These are phyloP conservation scores for Hortiboletus rubellus DNA, from an alignment of 1,284 basidiomycete genomes.

Conservation along the genomic window DNA sequence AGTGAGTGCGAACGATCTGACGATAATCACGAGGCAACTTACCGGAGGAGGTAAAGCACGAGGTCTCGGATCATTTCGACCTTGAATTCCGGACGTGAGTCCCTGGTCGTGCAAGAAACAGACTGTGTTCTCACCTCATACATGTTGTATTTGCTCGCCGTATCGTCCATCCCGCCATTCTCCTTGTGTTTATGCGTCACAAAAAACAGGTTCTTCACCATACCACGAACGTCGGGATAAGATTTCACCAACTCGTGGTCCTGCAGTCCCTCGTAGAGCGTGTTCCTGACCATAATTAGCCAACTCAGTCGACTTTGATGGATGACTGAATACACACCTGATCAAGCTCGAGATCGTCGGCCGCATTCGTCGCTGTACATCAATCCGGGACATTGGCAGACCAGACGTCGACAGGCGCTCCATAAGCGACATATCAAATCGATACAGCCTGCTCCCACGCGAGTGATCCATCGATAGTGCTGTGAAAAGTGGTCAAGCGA, in stretches of 20 bases:
- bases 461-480: constrained; percentile 56
- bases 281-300: constrained; percentile 41
- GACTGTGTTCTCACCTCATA: constrained; percentile 55
- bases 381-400: constrained; percentile 56
- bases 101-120: not conserved
- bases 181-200: constrained; percentile 56
- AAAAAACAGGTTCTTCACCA: constrained; percentile 61
- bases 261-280: constrained; percentile 56
- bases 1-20: not conserved
- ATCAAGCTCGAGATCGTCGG: constrained; percentile 54
- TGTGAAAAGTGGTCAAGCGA: constrained; percentile 22
- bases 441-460: constrained; percentile 47
- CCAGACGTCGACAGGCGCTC: constrained; percentile 54
- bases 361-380: constrained; percentile 63
- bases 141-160: constrained; percentile 60
- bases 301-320: not conserved
- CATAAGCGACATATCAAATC: constrained; percentile 66
- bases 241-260: constrained; percentile 53
- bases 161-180: constrained; percentile 53
- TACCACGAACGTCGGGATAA: constrained; percentile 57
- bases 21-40: constrained; percentile 12
- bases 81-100: constrained; percentile 35
- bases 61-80: constrained; percentile 70
- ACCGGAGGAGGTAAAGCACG: constrained; percentile 65
- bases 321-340: constrained; percentile 38